Conservation (phyloP, 2,329 filamentous ascomycete species). For the Cercospora citrullina region DNA sequence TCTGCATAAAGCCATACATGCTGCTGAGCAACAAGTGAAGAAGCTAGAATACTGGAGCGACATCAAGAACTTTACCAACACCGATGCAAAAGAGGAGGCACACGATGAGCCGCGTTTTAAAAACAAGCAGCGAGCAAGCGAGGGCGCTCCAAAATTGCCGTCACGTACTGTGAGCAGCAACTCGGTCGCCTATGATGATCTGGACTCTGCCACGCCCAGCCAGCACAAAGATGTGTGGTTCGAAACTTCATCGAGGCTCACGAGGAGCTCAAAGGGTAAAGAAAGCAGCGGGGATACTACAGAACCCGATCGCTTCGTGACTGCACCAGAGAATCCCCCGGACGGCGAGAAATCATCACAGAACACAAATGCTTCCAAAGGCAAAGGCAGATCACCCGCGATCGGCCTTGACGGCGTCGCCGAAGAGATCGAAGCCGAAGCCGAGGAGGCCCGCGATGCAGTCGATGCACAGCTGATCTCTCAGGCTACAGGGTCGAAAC, state of each 20-base stretch:
- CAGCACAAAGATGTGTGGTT: constrained; percentile 25
- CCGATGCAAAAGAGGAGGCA: constrained; percentile 13
- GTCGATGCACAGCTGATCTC: constrained; percentile 15
- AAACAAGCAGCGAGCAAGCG: constrained; percentile 26
- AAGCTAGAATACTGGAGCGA: constrained; percentile 87
- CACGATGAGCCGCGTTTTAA: constrained; percentile 28
- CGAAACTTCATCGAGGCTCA: constrained; percentile 21
- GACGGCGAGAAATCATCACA: constrained; percentile 16
- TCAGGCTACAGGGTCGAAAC: constrained; percentile 17
- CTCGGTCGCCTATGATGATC: constrained; percentile 9
- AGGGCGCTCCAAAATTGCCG: constrained; percentile 10
- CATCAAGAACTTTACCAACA: constrained; percentile 45
- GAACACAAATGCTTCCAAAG: constrained; percentile 15
- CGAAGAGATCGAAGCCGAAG: constrained; percentile 21
- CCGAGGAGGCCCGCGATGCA: constrained; percentile 13
- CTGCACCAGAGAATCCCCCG: constrained; percentile 18
- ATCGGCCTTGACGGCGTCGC: constrained; percentile 22
- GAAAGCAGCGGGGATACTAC: constrained; percentile 20
- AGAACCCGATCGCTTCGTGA: constrained; percentile 24
- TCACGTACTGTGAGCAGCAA: constrained; percentile 11
- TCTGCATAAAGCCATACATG: constrained; percentile 70
- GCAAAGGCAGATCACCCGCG: constrained; percentile 25
- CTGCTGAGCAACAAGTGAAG: constrained; percentile 77
- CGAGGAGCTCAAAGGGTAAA: constrained; percentile 20
- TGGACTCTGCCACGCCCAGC: constrained; percentile 14